Conservation (phyloP, 2,329 filamentous ascomycete genomes). For the Fusarium kyushuense region DNA sequence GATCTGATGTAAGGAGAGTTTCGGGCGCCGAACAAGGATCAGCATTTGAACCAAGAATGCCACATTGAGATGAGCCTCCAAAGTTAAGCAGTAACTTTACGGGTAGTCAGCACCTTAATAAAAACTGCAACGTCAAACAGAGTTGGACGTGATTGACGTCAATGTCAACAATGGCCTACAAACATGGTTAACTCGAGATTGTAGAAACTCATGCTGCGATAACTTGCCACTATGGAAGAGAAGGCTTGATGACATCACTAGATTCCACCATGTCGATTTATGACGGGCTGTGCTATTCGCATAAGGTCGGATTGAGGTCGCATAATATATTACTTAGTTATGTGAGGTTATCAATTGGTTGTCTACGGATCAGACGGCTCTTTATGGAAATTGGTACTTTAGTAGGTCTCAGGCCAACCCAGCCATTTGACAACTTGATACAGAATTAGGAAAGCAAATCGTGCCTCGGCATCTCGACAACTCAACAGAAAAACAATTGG, state of each 20-base stretch:
- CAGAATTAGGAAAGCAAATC: slow-evolving; percentile 9
- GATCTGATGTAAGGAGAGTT: background rate
- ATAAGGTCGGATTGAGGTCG: no score
- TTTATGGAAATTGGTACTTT: no score
- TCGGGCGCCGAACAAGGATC: background rate
- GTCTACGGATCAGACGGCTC: no score
- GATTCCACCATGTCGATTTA: background rate
- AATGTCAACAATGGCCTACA: background rate
- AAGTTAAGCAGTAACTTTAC: background rate
- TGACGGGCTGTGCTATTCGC: no score
- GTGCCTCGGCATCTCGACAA: slow-evolving; percentile 21
- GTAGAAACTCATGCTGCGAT: background rate
- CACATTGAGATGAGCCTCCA: background rate
- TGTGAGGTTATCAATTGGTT: no score
- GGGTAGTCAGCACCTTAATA: background rate
- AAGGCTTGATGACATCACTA: background rate
- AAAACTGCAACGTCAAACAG: background rate
- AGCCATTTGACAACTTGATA: no score
- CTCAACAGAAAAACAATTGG: slow-evolving; percentile 6
- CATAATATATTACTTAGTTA: no score
- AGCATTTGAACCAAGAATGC: background rate
- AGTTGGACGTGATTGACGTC: no score
- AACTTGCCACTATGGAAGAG: no score
- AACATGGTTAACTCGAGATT: no score
- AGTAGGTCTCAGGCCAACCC: no score